Evolutionary conservation across 179 eudicot species (phyloP), one percentile per base, ranked within the genome.

Genomic region (Beta macrorhiza): DNA sequence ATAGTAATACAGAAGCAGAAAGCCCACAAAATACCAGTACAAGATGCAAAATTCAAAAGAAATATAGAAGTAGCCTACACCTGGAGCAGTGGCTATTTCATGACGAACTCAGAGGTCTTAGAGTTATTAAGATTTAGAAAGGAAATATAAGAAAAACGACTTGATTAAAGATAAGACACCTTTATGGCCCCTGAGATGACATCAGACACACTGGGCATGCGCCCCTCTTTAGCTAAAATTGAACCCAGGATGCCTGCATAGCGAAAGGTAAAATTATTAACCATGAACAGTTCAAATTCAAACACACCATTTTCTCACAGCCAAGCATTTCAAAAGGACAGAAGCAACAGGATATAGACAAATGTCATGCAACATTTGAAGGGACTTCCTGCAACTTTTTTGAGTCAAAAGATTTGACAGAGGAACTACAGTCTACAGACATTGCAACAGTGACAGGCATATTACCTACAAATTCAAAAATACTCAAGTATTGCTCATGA

Each of bases 211-310:
- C 84, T 80, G 77, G 98, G 86, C 64, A 89, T 47, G 81, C 90
- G 88, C 76, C 94, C 95, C 86, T 95, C 97, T 82, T 91, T 91
- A 72, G 94, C 99, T 76, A 95, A 83, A 80, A 90, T 88, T 8
- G 98, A 91, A 76, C 97, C 96, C 56, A 92, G 69, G 59, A 95
- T 72, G 52, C 98, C 98, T 93, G 88, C 80, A 75, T 68, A 20
- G 53, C 20, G 76, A 62, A 55, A 62, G 45, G 52, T 10, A 42
- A 17, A 25, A 29, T 67, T 32, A 6, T 75, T 32, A 67, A 22
- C 65, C 8, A 67, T 53, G 72, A 22, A 9, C 44, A 37, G 37
- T 47, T 17, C 84, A 53, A n/a, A 51, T 61, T 76, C 72, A n/a
- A 19, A 62, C 22, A 32, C 16, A n/a, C 17, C 25, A 29, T 62